Evolutionary conservation across 352 stramenopile species (phyloP), one percentile per base, ranked within the genome.

Genomic region (Phytopythium litorale): DNA sequence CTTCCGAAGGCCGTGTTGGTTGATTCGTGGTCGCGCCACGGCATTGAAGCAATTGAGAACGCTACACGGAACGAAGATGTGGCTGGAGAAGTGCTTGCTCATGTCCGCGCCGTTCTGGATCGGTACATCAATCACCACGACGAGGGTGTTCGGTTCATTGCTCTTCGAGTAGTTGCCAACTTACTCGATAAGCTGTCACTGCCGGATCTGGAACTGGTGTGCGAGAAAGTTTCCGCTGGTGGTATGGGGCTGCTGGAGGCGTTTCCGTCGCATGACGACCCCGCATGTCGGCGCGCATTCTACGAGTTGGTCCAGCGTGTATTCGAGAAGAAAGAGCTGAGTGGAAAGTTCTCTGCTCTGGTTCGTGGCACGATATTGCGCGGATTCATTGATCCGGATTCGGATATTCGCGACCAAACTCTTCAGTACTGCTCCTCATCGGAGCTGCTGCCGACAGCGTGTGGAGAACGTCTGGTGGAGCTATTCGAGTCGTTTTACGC

Each of bases 81-180:
- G 16, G 55, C 56, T 3, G 71, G 68, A 1, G 66, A 79, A 28
- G 33, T 89, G 5, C 89, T 89, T 52, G 72, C 66, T 7, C 80
- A 87, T 59, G 67, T 73, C 7, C 78, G 86, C 38, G 62, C 71
- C 13, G 67, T 79, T 23, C 52, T 91, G 40, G 59, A 58, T 30
- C 76, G 81, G 4, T 84, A 88, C 48, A 60, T 91, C 35, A 66
- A 62, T 16, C 84, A 92, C 49, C 76, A 78, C 2, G 72, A 89
- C 38, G 40, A 68, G 42, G 50, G 42, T 6, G 81, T 92, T 11
- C 79, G 90, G 37, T 71, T 75, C 11, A 66, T 64, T 48, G 68
- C 64, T 4, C 71, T 89, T n/a, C 65, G 63, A 38, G 64, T 84
- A n/a, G 58, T 91, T 11, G 59, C 73, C 38, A 33, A 42, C 28